A percentile compares a stretch with the other conserved stretches of the same genome.
Evolutionary conservation across 352 stramenopile genomes (phyloP).

Genomic region (Blastocystis hominis): DNA sequence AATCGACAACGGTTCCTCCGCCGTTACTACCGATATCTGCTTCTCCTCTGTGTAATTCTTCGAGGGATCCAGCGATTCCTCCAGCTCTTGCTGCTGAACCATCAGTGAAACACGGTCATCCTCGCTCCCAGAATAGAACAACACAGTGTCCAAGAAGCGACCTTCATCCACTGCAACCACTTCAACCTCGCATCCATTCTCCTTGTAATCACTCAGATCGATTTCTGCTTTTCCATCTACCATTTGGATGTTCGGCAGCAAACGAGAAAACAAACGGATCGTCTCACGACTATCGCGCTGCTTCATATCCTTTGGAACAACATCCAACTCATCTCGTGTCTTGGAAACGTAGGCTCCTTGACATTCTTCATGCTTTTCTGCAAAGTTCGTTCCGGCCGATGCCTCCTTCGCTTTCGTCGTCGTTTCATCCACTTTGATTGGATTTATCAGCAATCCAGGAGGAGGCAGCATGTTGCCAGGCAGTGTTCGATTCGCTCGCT

Average conservation of each 20-base stretch:
- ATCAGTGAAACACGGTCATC: not conserved
- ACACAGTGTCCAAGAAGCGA: not conserved
- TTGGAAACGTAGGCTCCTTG: too few species aligned
- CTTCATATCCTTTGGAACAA: not conserved
- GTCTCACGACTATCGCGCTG: not conserved
- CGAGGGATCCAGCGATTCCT: slow-evolving; percentile 58
- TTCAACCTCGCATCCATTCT: slow-evolving; percentile 57
- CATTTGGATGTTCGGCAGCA: not conserved
- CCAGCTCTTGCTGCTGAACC: slow-evolving; percentile 61
- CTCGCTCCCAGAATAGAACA: not conserved
- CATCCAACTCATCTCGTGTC: not conserved
- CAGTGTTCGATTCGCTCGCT: slow-evolving; percentile 52
- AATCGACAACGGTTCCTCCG: slow-evolving; percentile 54
- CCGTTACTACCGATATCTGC: slow-evolving; percentile 61
- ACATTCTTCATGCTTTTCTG: not conserved
- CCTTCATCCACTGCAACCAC: not conserved
- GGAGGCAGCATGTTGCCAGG: slow-evolving; percentile 63
- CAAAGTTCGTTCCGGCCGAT: slow-evolving; percentile 49
- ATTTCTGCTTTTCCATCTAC: not conserved
- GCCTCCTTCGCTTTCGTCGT: slow-evolving; percentile 62
- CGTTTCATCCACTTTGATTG: slow-evolving; percentile 63
- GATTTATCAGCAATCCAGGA: slow-evolving; percentile 66
- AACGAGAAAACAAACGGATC: not conserved
- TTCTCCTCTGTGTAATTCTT: slow-evolving; percentile 65
- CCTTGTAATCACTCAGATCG: not conserved